These are phyloP conservation scores for Cardamine resedifolia DNA, from an alignment of 345 rosid species.

Conservation along the genomic window DNA sequence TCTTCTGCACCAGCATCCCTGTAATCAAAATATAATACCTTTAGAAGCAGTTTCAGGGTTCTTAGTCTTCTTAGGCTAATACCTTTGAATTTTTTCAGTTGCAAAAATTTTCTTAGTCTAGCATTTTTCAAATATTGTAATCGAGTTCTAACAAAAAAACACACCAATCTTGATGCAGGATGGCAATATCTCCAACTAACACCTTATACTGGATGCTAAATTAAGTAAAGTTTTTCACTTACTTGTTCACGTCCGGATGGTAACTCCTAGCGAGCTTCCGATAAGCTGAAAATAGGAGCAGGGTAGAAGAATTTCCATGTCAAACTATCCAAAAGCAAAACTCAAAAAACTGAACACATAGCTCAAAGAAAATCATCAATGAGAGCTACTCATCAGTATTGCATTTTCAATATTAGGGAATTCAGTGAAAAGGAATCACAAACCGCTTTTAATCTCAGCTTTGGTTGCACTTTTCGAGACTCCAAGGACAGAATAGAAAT, in stretches of 20 bases:
- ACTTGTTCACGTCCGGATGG: conserved; percentile 99
- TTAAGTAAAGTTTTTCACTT: conserved; percentile 37
- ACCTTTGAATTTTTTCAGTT: no score
- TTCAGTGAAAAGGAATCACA: conserved; percentile 9
- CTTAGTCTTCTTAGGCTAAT: conserved; percentile 1
- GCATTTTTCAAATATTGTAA: not conserved
- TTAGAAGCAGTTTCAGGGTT: not conserved
- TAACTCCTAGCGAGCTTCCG: conserved; percentile 94
- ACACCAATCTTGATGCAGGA: conserved; percentile 8
- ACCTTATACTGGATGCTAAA: not conserved
- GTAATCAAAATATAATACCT: conserved; percentile 26
- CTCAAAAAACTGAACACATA: not conserved
- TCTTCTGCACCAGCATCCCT: conserved; percentile 92
- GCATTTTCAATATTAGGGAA: not conserved
- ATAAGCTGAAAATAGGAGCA: conserved; percentile 62
- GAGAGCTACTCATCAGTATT: conserved; percentile 3
- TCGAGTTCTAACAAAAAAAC: not conserved
- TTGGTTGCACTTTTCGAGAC: conserved; percentile 88
- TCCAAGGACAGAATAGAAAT: conserved; percentile 87
- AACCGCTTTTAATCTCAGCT: conserved; percentile 96
- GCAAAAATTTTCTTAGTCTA: not conserved
- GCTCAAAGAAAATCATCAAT: not conserved
- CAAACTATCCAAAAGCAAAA: conserved; percentile 6
- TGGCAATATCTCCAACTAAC: not conserved
- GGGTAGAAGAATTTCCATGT: not conserved